phyloP scores from a whole-genome alignment of 345 rosid genomes.

The Toxicodendron radicans region DNA sequence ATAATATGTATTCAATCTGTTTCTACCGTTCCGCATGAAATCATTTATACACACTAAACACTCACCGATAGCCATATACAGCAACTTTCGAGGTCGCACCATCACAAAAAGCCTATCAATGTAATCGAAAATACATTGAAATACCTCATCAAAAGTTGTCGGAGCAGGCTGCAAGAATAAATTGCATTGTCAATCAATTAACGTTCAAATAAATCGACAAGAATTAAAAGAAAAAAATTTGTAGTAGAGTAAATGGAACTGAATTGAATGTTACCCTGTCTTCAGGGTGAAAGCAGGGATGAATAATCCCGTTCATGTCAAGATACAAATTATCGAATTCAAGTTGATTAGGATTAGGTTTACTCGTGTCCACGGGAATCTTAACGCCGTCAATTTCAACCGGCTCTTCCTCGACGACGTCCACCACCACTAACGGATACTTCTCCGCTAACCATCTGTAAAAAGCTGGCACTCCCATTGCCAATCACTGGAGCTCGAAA shows the following conservation, averaged over 20 bases:
- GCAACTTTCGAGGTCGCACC: slow-evolving; percentile 88
- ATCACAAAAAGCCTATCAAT: slow-evolving; percentile 87
- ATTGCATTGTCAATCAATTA: slow-evolving; percentile 1
- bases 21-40: neutral
- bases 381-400: slow-evolving; percentile 57
- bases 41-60: neutral
- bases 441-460: slow-evolving; percentile 93
- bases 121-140: slow-evolving; percentile 82
- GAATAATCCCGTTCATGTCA: slow-evolving; percentile 98
- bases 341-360: slow-evolving; percentile 72
- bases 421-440: slow-evolving; percentile 70
- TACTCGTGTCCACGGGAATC: slow-evolving; percentile 81
- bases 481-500: slow-evolving; percentile 7
- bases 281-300: slow-evolving; percentile 98
- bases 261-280: slow-evolving; percentile 51
- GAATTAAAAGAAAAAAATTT: neutral
- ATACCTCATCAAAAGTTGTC: slow-evolving; percentile 70
- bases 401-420: slow-evolving; percentile 86
- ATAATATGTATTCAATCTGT: neutral
- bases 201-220: neutral
- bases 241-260: neutral
- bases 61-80: slow-evolving; percentile 91
- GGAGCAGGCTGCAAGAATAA: slow-evolving; percentile 70
- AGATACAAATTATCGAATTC: slow-evolving; percentile 93
- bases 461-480: slow-evolving; percentile 95